These are phyloP conservation scores for Aspergillus avenaceus DNA, from an alignment of 495 filamentous ascomycete species.

Conservation along the genomic window DNA sequence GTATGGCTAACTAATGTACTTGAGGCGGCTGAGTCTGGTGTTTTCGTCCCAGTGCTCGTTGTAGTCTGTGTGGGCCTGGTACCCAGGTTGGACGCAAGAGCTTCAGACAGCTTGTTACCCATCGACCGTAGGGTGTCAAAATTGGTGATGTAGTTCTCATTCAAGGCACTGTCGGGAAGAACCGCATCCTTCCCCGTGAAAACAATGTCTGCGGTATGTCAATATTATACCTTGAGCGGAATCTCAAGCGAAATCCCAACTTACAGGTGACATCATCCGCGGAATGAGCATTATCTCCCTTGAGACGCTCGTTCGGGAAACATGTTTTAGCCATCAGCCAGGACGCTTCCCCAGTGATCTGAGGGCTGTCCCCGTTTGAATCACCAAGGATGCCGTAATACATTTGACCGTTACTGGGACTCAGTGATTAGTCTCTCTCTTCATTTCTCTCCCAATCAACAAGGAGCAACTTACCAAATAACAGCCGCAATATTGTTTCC, in stretches of 20 bases:
- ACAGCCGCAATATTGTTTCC: conserved; percentile 30
- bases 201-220: conserved; percentile 15
- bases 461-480: conserved; percentile 16
- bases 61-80: conserved; percentile 6
- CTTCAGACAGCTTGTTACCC: conserved; percentile 19
- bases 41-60: no score
- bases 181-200: conserved; percentile 25
- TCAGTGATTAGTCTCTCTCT: not conserved
- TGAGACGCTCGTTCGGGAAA: conserved; percentile 27
- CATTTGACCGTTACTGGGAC: conserved; percentile 24
- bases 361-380: conserved; percentile 22
- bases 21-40: not conserved
- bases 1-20: not conserved
- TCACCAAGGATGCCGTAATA: conserved; percentile 32
- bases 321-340: conserved; percentile 34
- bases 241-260: not conserved
- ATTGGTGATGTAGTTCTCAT: conserved; percentile 28
- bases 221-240: not conserved
- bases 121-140: conserved; percentile 25
- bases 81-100: conserved; percentile 33
- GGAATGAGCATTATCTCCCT: conserved; percentile 23
- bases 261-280: conserved; percentile 28
- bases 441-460: not conserved
- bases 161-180: conserved; percentile 21
- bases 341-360: conserved; percentile 31